Base-by-base conservation (phyloP, 2,329 filamentous ascomycete genomes). In the Cladosporium sp. region DNA sequence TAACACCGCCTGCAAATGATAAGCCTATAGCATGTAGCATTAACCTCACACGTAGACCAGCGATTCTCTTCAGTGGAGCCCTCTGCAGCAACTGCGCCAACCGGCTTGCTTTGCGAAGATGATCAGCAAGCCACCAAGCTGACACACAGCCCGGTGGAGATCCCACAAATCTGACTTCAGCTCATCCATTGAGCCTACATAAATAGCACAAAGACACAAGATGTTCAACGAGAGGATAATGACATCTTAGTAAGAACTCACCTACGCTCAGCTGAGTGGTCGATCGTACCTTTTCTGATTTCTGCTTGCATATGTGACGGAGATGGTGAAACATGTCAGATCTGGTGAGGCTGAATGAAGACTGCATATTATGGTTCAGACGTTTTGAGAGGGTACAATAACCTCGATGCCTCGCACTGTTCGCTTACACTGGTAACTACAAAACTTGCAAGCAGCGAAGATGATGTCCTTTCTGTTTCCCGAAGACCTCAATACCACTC, bases 381-480 rank as follows among this genome's bases (percentile, higher is more conserved):
- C n/a, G n/a, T n/a, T n/a, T n/a, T n/a, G n/a, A n/a, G n/a, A n/a
- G n/a, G n/a, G n/a, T n/a, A n/a, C n/a, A n/a, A n/a, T n/a, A n/a
- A n/a, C n/a, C n/a, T n/a, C n/a, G n/a, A n/a, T n/a, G n/a, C n/a
- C n/a, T n/a, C n/a, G n/a, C n/a, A n/a, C n/a, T n/a, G n/a, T n/a
- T n/a, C 30, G 30, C 9, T 15, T 7, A 27, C 7, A 9, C 18
- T n/a, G 16, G 13, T 15, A 6, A 33, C n/a, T 1, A 13, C 16
- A 20, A 5, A 18, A 12, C 2, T 38, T 16, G 11, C 3, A 12
- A 11, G 11, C 36, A 12, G 12, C 13, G 4, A 38, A 13, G 11
- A 48, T 48, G 45, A 30, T 39, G 20, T 48, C 36, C 3, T 48
- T 48, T n/a, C 36, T 48, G 7, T 48, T 48, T 36, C 45, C 45